phyloP scores from a whole-genome alignment of 345 rosid species.

The Microthlaspi erraticum region DNA sequence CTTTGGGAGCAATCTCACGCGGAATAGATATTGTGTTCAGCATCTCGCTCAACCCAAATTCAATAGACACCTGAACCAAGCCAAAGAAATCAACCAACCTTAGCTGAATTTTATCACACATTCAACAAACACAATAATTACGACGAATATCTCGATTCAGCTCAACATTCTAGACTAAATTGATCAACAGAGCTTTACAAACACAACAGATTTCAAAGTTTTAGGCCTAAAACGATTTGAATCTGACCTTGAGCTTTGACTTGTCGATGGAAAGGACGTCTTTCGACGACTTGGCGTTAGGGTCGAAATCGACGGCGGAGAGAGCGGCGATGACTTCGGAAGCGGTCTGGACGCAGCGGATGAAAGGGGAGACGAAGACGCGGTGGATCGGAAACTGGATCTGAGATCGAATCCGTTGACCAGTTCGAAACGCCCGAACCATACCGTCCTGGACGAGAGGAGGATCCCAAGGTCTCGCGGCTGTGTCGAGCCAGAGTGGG shows the following conservation, averaged over 20 bases:
- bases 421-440: conserved; percentile 54
- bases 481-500: conserved; percentile 55
- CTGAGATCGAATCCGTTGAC: conserved; percentile 47
- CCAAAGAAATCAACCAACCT: conserved; percentile 7
- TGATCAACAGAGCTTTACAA: conserved; percentile 1
- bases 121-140: neutral
- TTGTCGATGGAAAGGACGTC: conserved; percentile 49
- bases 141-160: neutral
- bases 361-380: conserved; percentile 76
- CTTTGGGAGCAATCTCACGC: conserved; percentile 57
- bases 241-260: conserved; percentile 65
- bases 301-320: conserved; percentile 49
- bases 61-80: conserved; percentile 64
- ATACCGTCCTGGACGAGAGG: conserved; percentile 58
- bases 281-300: conserved; percentile 37
- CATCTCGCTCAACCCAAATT: conserved; percentile 80
- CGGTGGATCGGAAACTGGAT: conserved; percentile 75
- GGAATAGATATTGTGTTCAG: conserved; percentile 59
- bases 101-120: neutral
- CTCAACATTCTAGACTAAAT: neutral
- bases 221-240: neutral
- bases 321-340: conserved; percentile 57
- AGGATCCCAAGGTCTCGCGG: conserved; percentile 82
- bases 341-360: conserved; percentile 87
- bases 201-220: neutral